Evolutionary conservation across 2,329 filamentous ascomycete species (phyloP).

Genomic region (Plenodomus tracheiphilus): DNA sequence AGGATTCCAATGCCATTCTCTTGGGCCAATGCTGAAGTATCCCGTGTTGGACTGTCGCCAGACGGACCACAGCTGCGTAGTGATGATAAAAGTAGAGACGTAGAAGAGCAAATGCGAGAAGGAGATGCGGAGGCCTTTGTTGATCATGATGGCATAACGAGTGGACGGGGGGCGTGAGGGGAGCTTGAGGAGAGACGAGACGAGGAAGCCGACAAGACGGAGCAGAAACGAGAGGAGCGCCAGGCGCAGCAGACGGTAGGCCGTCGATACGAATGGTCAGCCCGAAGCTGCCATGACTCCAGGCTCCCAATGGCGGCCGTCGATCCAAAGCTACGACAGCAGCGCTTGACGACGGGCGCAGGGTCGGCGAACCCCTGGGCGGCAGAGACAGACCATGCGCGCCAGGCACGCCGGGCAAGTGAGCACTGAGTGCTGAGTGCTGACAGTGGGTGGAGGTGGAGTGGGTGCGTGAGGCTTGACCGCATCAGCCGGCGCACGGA

Average conservation of each 20-base stretch:
- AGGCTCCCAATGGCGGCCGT: constrained; percentile 7
- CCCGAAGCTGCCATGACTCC: constrained; percentile 10
- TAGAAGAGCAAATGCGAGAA: constrained; percentile 33
- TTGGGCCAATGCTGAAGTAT: constrained; percentile 16
- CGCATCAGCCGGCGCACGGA: constrained; percentile 13
- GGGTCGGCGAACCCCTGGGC: constrained; percentile 18
- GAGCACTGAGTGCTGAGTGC: too few relatives aligned
- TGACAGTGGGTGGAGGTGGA: constrained; percentile 1
- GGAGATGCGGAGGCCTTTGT: constrained; percentile 32
- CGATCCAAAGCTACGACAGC: constrained; percentile 17
- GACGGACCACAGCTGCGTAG: constrained; percentile 31
- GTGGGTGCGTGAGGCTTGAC: constrained; percentile 2
- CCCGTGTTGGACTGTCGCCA: constrained; percentile 30
- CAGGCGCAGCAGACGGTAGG: constrained; percentile 11
- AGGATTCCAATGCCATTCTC: constrained; percentile 30
- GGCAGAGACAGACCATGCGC: constrained; percentile 1
- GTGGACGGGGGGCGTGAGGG: constrained; percentile 12
- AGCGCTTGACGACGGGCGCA: constrained; percentile 18
- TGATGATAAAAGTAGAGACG: constrained; percentile 35
- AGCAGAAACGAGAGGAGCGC: constrained; percentile 6
- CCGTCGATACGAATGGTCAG: constrained; percentile 14
- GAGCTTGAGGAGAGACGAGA: constrained; percentile 23
- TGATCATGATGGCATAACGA: constrained; percentile 39
- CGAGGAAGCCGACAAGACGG: neutral
- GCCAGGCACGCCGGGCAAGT: constrained; percentile 20